phyloP scores from a whole-genome alignment of 169 alveolate genomes.

The Eimeria tenella region DNA sequence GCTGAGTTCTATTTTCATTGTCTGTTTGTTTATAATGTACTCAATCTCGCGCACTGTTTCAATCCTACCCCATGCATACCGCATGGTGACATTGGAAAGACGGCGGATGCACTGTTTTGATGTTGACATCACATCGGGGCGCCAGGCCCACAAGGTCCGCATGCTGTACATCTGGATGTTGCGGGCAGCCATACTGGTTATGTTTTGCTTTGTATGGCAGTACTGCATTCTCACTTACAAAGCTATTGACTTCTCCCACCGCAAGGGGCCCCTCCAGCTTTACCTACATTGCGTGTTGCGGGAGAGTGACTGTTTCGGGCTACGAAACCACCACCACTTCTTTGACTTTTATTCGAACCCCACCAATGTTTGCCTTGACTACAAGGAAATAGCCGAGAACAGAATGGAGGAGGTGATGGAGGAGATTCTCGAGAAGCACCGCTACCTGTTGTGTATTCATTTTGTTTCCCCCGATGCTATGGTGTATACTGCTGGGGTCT shows the following conservation, averaged over 20 bases:
- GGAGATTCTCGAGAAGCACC: constrained; percentile 58
- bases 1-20: constrained; percentile 56
- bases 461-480: constrained; percentile 72
- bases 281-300: constrained; percentile 59
- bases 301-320: constrained; percentile 76
- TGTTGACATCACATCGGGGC: constrained; percentile 74
- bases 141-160: constrained; percentile 76
- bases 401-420: constrained; percentile 35
- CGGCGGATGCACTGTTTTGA: constrained; percentile 79
- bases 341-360: constrained; percentile 75
- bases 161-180: constrained; percentile 77
- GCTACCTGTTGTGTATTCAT: constrained; percentile 62
- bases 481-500: constrained; percentile 60
- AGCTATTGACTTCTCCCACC: constrained; percentile 65
- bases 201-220: constrained; percentile 79
- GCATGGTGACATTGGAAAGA: constrained; percentile 71
- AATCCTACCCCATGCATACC: constrained; percentile 77
- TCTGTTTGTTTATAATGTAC: constrained; percentile 67
- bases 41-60: constrained; percentile 74
- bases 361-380: constrained; percentile 67
- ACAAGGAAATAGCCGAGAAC: constrained; percentile 53
- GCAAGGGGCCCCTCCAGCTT: constrained; percentile 55
- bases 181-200: constrained; percentile 71
- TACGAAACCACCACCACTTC: constrained; percentile 43
- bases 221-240: constrained; percentile 63